Conservation (phyloP, 2,329 filamentous ascomycete species). For the Fusarium temperatum region DNA sequence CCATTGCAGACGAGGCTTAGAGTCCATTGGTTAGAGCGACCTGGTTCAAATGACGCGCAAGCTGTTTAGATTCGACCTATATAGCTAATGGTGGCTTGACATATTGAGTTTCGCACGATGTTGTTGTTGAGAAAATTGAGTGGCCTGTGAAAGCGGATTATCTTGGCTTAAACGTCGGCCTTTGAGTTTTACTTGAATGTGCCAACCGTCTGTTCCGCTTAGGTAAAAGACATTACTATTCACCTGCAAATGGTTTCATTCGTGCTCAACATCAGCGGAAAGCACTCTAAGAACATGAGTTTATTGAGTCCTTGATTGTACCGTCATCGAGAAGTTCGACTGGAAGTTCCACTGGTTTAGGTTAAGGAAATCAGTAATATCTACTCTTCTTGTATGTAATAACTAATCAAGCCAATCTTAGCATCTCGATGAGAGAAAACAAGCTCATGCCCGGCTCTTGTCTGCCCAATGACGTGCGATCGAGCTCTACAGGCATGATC, state of each 20-base stretch:
- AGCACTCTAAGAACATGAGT: background rate
- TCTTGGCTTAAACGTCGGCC: too few species aligned
- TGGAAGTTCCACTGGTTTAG: background rate
- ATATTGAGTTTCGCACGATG: too few species aligned
- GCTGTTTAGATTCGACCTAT: too few species aligned
- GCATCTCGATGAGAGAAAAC: background rate
- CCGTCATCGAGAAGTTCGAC: background rate
- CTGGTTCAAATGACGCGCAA: too few species aligned
- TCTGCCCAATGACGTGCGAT: background rate
- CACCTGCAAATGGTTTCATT: background rate
- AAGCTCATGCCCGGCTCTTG: background rate
- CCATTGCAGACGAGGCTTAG: background rate
- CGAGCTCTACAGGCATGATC: background rate
- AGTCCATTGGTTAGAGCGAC: background rate
- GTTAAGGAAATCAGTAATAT: background rate
- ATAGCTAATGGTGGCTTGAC: too few species aligned
- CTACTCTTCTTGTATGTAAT: background rate
- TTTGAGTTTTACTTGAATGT: background rate
- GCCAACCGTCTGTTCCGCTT: too few species aligned
- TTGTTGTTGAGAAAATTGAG: background rate
- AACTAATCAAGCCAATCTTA: background rate
- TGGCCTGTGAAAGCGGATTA: too few species aligned
- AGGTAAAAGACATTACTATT: background rate
- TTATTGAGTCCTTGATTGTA: rapidly evolving
- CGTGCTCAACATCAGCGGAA: background rate